These are phyloP conservation scores for Salvia miltiorrhiza DNA, from an alignment of 257 asterid species.

Conservation along the genomic window DNA sequence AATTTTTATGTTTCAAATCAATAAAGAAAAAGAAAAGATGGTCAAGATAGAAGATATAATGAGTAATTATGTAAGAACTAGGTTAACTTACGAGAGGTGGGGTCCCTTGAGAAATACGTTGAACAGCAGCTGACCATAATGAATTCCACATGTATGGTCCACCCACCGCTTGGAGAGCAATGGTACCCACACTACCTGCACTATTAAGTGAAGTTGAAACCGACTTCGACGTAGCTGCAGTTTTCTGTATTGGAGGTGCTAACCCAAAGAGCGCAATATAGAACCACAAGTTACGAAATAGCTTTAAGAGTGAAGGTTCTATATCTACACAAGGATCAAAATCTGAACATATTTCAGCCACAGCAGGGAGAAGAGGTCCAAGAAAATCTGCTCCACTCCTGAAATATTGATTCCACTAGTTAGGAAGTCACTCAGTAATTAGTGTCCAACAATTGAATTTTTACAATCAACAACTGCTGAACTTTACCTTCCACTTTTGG, in stretches of 20 bases:
- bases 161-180: slow-evolving; percentile 86
- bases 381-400: slow-evolving; percentile 99
- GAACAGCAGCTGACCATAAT: slow-evolving; percentile 88
- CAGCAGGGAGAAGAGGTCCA: slow-evolving; percentile 98
- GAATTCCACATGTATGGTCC: slow-evolving; percentile 97
- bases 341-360: slow-evolving; percentile 97
- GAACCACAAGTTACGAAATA: slow-evolving; percentile 99
- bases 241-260: slow-evolving; percentile 91
- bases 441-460: slow-evolving; percentile 22
- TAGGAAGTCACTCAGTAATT: slow-evolving; percentile 25
- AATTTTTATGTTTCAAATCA: background rate
- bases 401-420: slow-evolving; percentile 33
- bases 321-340: slow-evolving; percentile 80
- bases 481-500: slow-evolving; percentile 83
- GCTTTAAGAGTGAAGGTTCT: slow-evolving; percentile 93
- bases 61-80: background rate
- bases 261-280: slow-evolving; percentile 97
- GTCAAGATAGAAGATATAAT: background rate
- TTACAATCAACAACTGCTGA: slow-evolving; percentile 22
- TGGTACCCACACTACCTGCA: slow-evolving; percentile 67
- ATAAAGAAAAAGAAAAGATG: background rate
- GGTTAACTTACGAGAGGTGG: slow-evolving; percentile 87
- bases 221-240: slow-evolving; percentile 46
- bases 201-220: slow-evolving; percentile 77
- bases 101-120: slow-evolving; percentile 97